phyloP scores from a whole-genome alignment of 306 rosid genomes.

The Ormosia semicastrata region DNA sequence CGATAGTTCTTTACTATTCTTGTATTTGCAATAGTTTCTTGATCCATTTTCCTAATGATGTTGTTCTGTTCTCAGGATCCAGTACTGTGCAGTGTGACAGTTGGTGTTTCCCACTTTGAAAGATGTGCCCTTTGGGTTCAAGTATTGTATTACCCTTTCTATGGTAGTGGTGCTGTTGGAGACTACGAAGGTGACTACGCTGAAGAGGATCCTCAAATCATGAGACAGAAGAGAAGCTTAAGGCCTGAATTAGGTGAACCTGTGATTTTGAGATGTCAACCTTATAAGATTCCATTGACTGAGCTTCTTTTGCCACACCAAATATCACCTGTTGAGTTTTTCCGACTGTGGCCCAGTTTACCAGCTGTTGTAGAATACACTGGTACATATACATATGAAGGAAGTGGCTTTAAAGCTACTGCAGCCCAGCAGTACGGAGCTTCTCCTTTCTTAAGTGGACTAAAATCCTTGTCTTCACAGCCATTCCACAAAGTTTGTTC shows the following conservation, averaged over 20 bases:
- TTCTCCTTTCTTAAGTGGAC: conserved; percentile 94
- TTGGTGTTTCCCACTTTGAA: conserved; percentile 96
- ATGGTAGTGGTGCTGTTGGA: conserved; percentile 88
- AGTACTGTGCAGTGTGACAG: conserved; percentile 87
- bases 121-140: conserved; percentile 97
- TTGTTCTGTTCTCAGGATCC: conserved; percentile 72
- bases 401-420: conserved; percentile 97
- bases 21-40: conserved; percentile 21
- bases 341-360: conserved; percentile 98
- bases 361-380: conserved; percentile 91
- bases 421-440: conserved; percentile 98
- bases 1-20: neutral
- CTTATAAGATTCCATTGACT: conserved; percentile 88
- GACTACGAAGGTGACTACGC: conserved; percentile 94
- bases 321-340: conserved; percentile 94
- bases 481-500: conserved; percentile 99
- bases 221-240: conserved; percentile 93
- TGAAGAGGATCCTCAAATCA: conserved; percentile 91
- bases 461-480: conserved; percentile 86
- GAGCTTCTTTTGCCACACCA: conserved; percentile 91
- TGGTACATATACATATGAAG: conserved; percentile 96
- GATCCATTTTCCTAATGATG: conserved; percentile 24
- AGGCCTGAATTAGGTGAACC: conserved; percentile 98
- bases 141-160: conserved; percentile 94
- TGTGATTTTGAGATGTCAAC: conserved; percentile 94